These are phyloP conservation scores for Rhododendron ferrugineum DNA, from an alignment of 148 eudicot genomes.

Conservation along the genomic window DNA sequence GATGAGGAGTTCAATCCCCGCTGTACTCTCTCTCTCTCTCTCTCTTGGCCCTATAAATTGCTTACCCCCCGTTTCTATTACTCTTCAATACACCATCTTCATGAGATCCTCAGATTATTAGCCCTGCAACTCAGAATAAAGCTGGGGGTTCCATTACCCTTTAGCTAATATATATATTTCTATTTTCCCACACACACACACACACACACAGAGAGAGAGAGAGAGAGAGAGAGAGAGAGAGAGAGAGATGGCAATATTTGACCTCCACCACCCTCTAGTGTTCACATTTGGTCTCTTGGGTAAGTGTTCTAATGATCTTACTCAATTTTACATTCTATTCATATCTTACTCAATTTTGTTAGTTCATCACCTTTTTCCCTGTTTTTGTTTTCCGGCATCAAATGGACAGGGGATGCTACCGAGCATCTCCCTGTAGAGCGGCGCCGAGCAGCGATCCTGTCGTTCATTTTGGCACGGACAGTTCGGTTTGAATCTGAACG, in stretches of 20 bases:
- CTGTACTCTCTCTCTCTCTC: conserved; percentile 6
- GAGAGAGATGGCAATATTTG: conserved; percentile 24
- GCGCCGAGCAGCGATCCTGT: too few species aligned
- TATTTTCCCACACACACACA: too few species aligned
- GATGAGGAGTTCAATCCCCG: conserved; percentile 25
- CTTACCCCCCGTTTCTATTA: not conserved
- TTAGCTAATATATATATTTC: not conserved
- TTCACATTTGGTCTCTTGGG: conserved; percentile 40
- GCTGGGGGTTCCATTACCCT: conserved; percentile 17
- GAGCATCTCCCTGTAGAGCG: too few species aligned
- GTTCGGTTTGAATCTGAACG: too few species aligned
- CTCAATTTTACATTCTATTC: not conserved
- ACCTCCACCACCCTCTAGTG: conserved; percentile 22
- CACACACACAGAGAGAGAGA: not conserved
- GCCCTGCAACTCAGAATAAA: not conserved
- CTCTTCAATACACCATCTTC: conserved; percentile 11
- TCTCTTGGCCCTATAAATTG: not conserved
- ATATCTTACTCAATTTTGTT: too few species aligned
- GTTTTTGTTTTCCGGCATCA: not conserved
- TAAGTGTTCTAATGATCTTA: not conserved
- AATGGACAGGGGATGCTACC: not conserved
- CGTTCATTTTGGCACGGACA: too few species aligned
- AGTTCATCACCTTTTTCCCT: not conserved
- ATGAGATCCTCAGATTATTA: conserved; percentile 1
- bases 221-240: not conserved